phyloP scores from a whole-genome alignment of 2,329 filamentous ascomycete genomes.

The Aureobasidium sp. region DNA sequence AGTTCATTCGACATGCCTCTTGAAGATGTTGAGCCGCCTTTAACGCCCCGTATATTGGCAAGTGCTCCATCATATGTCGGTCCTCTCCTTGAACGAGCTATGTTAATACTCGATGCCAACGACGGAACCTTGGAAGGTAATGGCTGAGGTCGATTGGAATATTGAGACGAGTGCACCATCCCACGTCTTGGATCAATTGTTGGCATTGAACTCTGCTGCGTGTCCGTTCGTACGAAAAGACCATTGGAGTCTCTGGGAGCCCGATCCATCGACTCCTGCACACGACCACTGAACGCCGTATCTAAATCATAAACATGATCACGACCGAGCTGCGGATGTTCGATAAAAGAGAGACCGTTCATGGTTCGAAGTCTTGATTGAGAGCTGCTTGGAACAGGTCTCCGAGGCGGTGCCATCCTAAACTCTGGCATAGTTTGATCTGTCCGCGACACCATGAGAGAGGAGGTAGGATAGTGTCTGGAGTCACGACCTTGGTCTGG shows the following conservation, averaged over 20 bases:
- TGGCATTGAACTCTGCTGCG: neutral
- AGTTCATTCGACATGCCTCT: neutral
- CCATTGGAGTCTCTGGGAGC: conserved; percentile 18
- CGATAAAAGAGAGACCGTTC: conserved; percentile 32
- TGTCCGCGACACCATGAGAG: neutral
- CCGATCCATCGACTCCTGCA: neutral
- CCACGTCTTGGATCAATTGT: neutral
- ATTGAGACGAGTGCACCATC: neutral
- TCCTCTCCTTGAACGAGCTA: neutral
- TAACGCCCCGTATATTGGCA: conserved; percentile 23
- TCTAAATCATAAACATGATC: neutral
- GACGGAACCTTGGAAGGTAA: conserved; percentile 13
- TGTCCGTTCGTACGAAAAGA: conserved; percentile 13
- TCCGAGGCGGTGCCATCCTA: neutral
- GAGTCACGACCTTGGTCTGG: neutral
- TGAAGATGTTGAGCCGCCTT: conserved; percentile 16
- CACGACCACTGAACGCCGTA: neutral
- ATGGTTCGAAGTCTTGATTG: conserved; percentile 20
- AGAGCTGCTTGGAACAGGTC: neutral
- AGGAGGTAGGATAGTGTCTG: neutral
- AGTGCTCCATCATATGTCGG: neutral
- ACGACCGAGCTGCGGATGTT: conserved; percentile 22
- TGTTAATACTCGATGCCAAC: conserved; percentile 5
- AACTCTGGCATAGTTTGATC: neutral
- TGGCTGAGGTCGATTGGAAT: conserved; percentile 17